Conservation (phyloP, 306 rosid species). For the Cucurbita ficifolia region DNA sequence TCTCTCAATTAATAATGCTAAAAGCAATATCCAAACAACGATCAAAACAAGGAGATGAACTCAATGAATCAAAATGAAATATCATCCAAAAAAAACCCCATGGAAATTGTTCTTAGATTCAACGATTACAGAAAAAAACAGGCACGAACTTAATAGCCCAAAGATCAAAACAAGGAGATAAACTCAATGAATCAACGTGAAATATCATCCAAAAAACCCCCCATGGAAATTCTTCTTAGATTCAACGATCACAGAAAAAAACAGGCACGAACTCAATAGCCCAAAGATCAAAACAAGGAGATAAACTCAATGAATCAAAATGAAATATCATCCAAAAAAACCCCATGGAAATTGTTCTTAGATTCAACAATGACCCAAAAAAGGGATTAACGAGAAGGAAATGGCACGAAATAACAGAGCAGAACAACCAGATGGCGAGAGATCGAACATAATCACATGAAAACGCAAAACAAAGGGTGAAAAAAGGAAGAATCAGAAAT, state of each 20-base stretch:
- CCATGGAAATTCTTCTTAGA: not conserved
- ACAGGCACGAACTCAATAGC: no score
- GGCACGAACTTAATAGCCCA: not conserved
- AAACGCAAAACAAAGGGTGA: not conserved
- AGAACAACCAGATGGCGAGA: not conserved
- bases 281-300: not conserved
- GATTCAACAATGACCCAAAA: not conserved
- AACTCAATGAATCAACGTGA: no score
- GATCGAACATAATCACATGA: not conserved
- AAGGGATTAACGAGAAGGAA: not conserved
- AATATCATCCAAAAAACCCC: not conserved
- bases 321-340: not conserved
- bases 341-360: not conserved
- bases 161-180: not conserved
- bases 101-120: not conserved
- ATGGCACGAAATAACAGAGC: not conserved
- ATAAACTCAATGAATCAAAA: no score
- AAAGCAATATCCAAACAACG: not conserved
- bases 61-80: no score
- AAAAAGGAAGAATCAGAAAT: not conserved
- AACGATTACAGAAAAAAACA: not conserved
- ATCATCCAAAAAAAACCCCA: not conserved
- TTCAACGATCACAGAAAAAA: not conserved
- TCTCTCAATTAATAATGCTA: constrained; percentile 12
- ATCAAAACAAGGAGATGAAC: no score